Base-by-base conservation (phyloP, 371 early-diverging fungal genomes). In the Mucor irregularis region DNA sequence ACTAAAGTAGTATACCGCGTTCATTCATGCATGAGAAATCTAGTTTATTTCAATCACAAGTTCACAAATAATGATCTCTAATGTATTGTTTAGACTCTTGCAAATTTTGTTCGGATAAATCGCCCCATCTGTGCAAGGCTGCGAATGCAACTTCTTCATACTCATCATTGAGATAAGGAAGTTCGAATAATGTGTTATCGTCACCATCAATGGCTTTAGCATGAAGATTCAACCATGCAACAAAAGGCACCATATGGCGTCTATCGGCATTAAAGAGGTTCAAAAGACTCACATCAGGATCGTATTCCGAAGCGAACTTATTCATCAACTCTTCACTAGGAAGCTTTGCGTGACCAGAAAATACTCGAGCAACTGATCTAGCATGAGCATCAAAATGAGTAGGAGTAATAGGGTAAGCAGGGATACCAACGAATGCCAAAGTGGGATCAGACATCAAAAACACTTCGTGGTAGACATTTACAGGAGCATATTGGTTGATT, bases 381-480 rank as follows among this genome's bases (percentile, higher is more conserved):
- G 67, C 69, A 35, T 77, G 78, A 14, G 61, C 61, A n/a, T 68
- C 61, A 58, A 65, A 77, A 29, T 63, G 58, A 1, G 57, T 40
- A 22, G 56, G 24, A 1, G 50, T 49, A 19, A 55, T 58, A 11
- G 65, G 48, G n/a, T 61, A 58, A 9, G 64, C 48, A 7, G 64
- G 58, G 4, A 64, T 35, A 17, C 69, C 74, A 0, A 64, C 60
- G 50, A 78, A 72, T 8, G 66, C 55, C n/a, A 73, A 40, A 0
- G 73, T 71, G n/a, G 74, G 74, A 47, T 72, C 73, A 4, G 61
- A 62, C 16, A 67, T 66, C 19, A 56, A 38, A 33, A 76, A 76
- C 0, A 69, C 61, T 13, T 71, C 68, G 16, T 50, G 69, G 39
- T 71, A 73, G 1, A 63, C 46, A 29, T 73, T 66, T 17, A 67